These are phyloP conservation scores for Inonotus obliquus DNA, from an alignment of 1,284 basidiomycete species.

Conservation along the genomic window DNA sequence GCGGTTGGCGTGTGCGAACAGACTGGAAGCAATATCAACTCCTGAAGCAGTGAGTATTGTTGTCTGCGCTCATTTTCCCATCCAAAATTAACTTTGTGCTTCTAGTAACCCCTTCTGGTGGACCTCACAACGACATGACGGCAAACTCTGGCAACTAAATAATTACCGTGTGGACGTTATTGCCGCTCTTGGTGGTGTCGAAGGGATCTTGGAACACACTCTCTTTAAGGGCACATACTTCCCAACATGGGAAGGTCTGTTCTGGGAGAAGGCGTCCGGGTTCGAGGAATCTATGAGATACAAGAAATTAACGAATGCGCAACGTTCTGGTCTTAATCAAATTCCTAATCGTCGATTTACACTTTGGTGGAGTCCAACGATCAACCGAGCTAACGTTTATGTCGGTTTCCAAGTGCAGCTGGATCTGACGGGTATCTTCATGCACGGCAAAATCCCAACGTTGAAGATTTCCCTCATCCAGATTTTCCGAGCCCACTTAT, in stretches of 20 bases:
- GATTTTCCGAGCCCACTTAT: slow-evolving; percentile 99
- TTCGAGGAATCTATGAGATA: slow-evolving; percentile 98
- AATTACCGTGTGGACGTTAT: slow-evolving; percentile 99
- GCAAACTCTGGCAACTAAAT: slow-evolving; percentile 97
- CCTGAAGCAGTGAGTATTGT: slow-evolving; percentile 67
- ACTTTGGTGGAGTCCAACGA: slow-evolving; percentile 98
- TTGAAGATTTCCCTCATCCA: slow-evolving; percentile 98
- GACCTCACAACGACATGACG: slow-evolving; percentile 97
- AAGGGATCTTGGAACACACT: slow-evolving; percentile 96
- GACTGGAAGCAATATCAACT: slow-evolving; percentile 99
- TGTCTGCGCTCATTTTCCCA: neutral
- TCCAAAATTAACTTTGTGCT: slow-evolving; percentile 2
- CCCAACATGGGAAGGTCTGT: slow-evolving; percentile 89
- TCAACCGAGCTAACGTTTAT: slow-evolving; percentile 98
- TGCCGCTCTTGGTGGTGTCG: slow-evolving; percentile 96
- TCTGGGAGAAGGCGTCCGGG: slow-evolving; percentile 95
- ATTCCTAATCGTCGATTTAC: slow-evolving; percentile 99
- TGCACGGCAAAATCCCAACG: slow-evolving; percentile 98
- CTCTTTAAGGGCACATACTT: slow-evolving; percentile 97
- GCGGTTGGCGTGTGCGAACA: slow-evolving; percentile 93
- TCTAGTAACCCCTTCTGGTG: slow-evolving; percentile 93
- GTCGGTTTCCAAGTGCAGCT: slow-evolving; percentile 99
- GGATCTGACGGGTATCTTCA: slow-evolving; percentile 93
- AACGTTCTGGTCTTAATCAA: slow-evolving; percentile 94
- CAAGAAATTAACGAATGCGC: slow-evolving; percentile 94